Percentiles rank a stretch among this genome's conserved stretches.
Evolutionary conservation across 257 asterid genomes (phyloP).

Genomic region (Henckelia pumila): DNA sequence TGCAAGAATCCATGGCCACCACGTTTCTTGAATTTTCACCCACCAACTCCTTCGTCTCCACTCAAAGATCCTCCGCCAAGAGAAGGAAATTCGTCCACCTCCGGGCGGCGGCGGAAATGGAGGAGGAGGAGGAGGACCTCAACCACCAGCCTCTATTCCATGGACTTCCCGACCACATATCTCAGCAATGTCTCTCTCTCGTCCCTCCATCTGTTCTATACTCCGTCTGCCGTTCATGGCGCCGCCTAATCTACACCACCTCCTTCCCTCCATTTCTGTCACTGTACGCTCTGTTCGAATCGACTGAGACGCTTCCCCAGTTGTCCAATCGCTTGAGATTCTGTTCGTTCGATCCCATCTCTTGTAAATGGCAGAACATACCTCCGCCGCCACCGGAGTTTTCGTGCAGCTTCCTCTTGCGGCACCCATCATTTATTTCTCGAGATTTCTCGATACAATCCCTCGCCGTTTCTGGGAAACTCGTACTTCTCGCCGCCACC

Average conservation of each 20-base stretch:
- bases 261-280: slow-evolving; percentile 74
- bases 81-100: slow-evolving; percentile 30
- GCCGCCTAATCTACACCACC: slow-evolving; percentile 66
- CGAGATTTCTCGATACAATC: slow-evolving; percentile 73
- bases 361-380: slow-evolving; percentile 48
- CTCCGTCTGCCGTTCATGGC: slow-evolving; percentile 72
- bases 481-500: slow-evolving; percentile 71
- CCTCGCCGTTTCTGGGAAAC: slow-evolving; percentile 45
- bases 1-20: slow-evolving; percentile 41
- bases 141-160: slow-evolving; percentile 46
- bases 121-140: slow-evolving; percentile 19
- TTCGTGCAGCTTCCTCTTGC: slow-evolving; percentile 44
- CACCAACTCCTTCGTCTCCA: slow-evolving; percentile 7
- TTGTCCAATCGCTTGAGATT: slow-evolving; percentile 29
- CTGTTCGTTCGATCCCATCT: slow-evolving; percentile 69
- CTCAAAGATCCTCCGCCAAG: slow-evolving; percentile 25
- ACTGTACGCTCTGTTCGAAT: slow-evolving; percentile 42
- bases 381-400: slow-evolving; percentile 59
- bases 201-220: slow-evolving; percentile 53
- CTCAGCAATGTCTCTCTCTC: slow-evolving; percentile 56
- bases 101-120: slow-evolving; percentile 11
- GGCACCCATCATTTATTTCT: slow-evolving; percentile 77
- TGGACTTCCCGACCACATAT: slow-evolving; percentile 69
- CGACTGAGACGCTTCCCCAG: slow-evolving; percentile 24
- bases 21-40: slow-evolving; percentile 1